phyloP scores from a whole-genome alignment of 352 stramenopile species.

The Phytophthora fragariae region DNA sequence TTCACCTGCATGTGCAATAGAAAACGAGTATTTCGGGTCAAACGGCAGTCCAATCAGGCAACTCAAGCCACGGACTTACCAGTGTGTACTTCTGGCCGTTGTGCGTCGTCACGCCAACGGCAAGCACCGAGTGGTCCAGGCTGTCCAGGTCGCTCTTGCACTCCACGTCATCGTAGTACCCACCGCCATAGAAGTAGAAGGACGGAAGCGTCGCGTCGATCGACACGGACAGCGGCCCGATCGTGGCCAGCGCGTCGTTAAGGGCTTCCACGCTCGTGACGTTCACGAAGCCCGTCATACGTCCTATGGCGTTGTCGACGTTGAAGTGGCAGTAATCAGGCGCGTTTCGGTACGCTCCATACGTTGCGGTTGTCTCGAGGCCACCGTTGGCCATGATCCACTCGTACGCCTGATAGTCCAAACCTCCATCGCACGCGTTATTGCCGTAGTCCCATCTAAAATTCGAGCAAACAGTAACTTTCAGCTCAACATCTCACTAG shows the following conservation, averaged over 20 bases:
- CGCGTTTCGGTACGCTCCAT: slow-evolving; percentile 89
- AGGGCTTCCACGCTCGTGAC: slow-evolving; percentile 78
- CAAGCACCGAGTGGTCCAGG: slow-evolving; percentile 93
- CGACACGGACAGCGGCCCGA: slow-evolving; percentile 90
- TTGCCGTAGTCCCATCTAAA: slow-evolving; percentile 91
- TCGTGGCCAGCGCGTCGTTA: slow-evolving; percentile 80
- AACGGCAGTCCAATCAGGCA: background rate
- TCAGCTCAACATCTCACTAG: slow-evolving; percentile 6
- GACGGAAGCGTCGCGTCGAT: slow-evolving; percentile 86
- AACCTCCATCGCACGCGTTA: slow-evolving; percentile 88
- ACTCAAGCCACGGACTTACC: slow-evolving; percentile 31
- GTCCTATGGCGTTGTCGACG: slow-evolving; percentile 66
- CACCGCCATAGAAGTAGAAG: slow-evolving; percentile 92
- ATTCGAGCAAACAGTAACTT: slow-evolving; percentile 6
- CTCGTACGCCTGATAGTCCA: slow-evolving; percentile 92
- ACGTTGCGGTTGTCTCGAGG: slow-evolving; percentile 82
- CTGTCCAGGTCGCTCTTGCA: slow-evolving; percentile 94
- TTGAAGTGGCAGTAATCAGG: slow-evolving; percentile 93
- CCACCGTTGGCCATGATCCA: slow-evolving; percentile 89
- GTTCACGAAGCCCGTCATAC: slow-evolving; percentile 84
- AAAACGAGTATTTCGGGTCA: background rate
- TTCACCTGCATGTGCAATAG: slow-evolving; percentile 65
- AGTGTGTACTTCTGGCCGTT: slow-evolving; percentile 94
- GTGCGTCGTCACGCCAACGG: slow-evolving; percentile 90
- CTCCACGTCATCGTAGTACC: slow-evolving; percentile 84